These are phyloP conservation scores for Aethionema arabicum DNA, from an alignment of 345 rosid species.

Conservation along the genomic window DNA sequence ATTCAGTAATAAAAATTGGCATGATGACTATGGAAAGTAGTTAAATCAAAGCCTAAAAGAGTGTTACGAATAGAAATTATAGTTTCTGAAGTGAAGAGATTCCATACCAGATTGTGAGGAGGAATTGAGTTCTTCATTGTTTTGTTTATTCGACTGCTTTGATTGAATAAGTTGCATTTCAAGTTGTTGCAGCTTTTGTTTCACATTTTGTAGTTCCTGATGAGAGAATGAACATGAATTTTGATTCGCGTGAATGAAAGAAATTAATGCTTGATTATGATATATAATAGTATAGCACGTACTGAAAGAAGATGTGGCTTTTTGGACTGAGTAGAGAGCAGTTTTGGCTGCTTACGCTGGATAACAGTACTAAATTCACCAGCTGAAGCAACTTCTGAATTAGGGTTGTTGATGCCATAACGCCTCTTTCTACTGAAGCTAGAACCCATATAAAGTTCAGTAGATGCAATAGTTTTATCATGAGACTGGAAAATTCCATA, in stretches of 20 bases:
- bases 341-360: constrained; percentile 21
- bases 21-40: background rate
- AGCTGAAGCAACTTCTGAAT: constrained; percentile 21
- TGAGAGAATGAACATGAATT: constrained; percentile 16
- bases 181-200: constrained; percentile 42
- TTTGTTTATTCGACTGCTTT: constrained; percentile 36
- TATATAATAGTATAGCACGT: constrained; percentile 15
- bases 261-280: background rate
- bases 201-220: constrained; percentile 39
- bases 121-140: constrained; percentile 25
- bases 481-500: background rate
- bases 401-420: constrained; percentile 26
- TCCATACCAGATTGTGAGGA: constrained; percentile 33
- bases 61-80: constrained; percentile 2
- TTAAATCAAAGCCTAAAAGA: background rate
- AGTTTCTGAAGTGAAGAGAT: constrained; percentile 8
- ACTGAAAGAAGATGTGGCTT: constrained; percentile 32
- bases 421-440: constrained; percentile 38
- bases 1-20: background rate
- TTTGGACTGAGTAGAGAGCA: constrained; percentile 9
- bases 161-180: constrained; percentile 35
- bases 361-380: constrained; percentile 24
- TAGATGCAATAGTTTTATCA: constrained; percentile 17
- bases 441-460: constrained; percentile 7
- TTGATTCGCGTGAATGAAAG: constrained; percentile 6